Evolutionary conservation across 305 asterid species (phyloP), one percentile per base, ranked within the genome.

Genomic region (Fraxinus albicans): DNA sequence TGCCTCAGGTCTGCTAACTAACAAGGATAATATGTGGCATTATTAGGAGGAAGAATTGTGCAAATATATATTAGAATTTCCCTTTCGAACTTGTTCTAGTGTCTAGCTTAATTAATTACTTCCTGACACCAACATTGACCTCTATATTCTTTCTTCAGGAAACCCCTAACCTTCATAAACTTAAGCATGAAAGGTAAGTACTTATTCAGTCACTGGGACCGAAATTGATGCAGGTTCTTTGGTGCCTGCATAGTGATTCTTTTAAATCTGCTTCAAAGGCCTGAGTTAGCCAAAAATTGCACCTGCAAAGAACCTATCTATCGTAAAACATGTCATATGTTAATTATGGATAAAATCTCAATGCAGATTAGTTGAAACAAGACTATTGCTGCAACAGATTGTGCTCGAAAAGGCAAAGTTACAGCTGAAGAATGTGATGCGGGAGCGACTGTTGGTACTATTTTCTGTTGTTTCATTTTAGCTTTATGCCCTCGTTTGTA

Each of bases 381-480:
- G 87, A 70, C 81, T 86, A 81, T 63, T 91, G 88, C 75, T 96
- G 88, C 90, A 88, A 73, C 91, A 76, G 80, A 83, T 94, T 87
- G 86, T 92, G 86, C 89, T 91, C 53, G 95, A 89, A 83, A 92
- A 88, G 86, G 91, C 96, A 78, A 96, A 91, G 77, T 87, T 89
- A 82, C 96, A 84, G 87, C 92, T 93, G 93, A 86, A 88, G 89
- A 85, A 79, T 87, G 85, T 86, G n/a, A 92, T 90, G 93, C 87
- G 83, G 86, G 93, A 90, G 78, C 93, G 79, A 81, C 84, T 94
- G 81, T 91, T 85, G 97, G 99, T 96, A 94, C 81, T 83, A 82
- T 84, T 82, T 76, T 79, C 78, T 79, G 84, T 77, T 79, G 78
- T 82, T 79, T 79, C 38, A 40, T 79, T 87, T 79, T 67, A 38